Conservation (phyloP, 2,329 filamentous ascomycete genomes). For the Zasmidium citrigriseum region DNA sequence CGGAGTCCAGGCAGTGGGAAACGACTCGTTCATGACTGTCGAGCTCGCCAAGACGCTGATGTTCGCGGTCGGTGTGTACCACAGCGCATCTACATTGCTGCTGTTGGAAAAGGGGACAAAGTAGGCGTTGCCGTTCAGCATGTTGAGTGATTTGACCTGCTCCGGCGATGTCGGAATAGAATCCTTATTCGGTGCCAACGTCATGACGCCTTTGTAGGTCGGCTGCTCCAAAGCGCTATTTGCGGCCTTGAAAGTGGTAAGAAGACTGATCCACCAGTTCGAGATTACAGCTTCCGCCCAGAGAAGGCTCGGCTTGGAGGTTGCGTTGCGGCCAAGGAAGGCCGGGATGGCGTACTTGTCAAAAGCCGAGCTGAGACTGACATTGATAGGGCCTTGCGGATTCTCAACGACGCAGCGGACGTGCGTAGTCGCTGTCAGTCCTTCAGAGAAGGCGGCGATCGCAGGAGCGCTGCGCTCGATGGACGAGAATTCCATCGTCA, state of each 20-base stretch:
- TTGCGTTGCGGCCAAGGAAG: background rate
- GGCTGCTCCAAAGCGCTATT: background rate
- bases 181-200: background rate
- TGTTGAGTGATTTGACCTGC: background rate
- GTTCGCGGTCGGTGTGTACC: background rate
- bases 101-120: background rate
- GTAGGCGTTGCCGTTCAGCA: background rate
- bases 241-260: background rate
- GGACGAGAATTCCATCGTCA: background rate
- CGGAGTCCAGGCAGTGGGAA: background rate
- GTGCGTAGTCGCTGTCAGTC: background rate
- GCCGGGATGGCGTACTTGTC: background rate
- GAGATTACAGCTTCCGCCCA: background rate
- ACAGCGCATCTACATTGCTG: background rate
- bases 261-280: background rate
- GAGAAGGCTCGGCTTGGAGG: background rate
- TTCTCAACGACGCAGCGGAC: background rate
- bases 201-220: background rate
- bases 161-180: background rate
- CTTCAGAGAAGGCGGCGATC: background rate
- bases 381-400: background rate
- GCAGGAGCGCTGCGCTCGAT: background rate
- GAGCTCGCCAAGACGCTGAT: background rate
- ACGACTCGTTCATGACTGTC: background rate
- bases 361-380: background rate